Base-by-base conservation (phyloP, 768 basidiomycete genomes). In the Podaxis sp. region DNA sequence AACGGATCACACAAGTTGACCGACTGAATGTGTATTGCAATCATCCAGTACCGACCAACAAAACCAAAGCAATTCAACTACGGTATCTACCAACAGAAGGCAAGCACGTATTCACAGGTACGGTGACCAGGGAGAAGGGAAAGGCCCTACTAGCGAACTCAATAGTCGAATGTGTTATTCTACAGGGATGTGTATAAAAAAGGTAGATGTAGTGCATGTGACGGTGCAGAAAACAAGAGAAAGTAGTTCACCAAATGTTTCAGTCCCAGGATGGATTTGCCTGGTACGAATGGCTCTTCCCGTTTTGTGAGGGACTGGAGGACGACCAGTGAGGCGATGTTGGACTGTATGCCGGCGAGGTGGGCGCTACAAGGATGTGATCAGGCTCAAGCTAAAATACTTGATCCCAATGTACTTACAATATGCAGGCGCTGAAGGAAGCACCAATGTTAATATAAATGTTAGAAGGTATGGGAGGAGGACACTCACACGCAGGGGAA, bases 271-370 rank as follows among this genome's bases (percentile, higher is more conserved):
- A 84, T 16, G 82, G 82, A 35, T 75, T 80, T 16, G 76, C 69
- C 66, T 77, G 77, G 68, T 84, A 84, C 16, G 77, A 69, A 65
- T 79, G 76, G 59, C 69, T 73, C 47, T 78, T 74, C 46, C 79
- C 79, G 55, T 82, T 81, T 61, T 87, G 85, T 32, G 87, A 80
- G n/a, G 90, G 90, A 64, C 89, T 91, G 38, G 88, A 84, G 6
- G 90, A 89, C 5, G 90, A 90, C 89, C 89, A 91, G 50, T 81
- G 78, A n/a, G 90, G 91, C 16, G 90, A 93, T 1, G 90, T 89
- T 47, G 91, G 91, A 64, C 89, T 91, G 73, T 93, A 93, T 16
- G 88, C 89, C 32, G 91, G 91, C 36, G 91, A 93, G 6, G 90
- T 88, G 23, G 91, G 91, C 40, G 91, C 88, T 91, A 66, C 3